A percentile compares a stretch with the other conserved stretches of the same genome.
These are phyloP conservation scores for Barnettozyma populi DNA, from an alignment of 805 yeast genomes.

Conservation along the genomic window DNA sequence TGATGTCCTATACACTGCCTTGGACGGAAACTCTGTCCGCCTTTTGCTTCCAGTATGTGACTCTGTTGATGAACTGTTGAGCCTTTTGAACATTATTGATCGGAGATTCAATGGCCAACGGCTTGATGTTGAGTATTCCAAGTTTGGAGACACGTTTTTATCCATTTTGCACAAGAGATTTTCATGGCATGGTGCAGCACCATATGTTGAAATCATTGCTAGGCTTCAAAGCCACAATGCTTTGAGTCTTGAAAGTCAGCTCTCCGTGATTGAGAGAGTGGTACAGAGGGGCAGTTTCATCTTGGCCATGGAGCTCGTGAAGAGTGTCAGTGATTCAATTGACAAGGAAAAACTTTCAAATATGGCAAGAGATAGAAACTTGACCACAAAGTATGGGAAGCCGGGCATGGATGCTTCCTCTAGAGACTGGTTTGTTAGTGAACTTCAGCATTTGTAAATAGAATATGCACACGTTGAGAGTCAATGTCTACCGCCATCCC, in stretches of 20 bases:
- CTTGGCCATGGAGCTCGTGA: background rate
- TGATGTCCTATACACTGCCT: background rate
- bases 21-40: constrained; percentile 1
- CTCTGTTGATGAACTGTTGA: background rate
- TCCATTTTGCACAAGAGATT: background rate
- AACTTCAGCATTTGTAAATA: background rate
- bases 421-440: background rate
- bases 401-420: constrained; percentile 1
- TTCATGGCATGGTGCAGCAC: background rate
- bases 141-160: background rate
- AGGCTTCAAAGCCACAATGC: background rate
- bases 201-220: background rate
- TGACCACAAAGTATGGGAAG: background rate
- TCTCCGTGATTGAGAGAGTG: background rate
- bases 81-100: constrained; percentile 3
- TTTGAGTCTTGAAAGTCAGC: background rate
- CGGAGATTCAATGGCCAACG: background rate
- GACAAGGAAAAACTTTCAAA: background rate
- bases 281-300: constrained; percentile 5
- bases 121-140: background rate
- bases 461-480: background rate
- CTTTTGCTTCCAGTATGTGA: background rate
- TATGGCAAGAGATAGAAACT: background rate
- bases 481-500: no score
- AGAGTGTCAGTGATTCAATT: background rate